Evolutionary conservation across 129 eudicot genomes (phyloP).

Genomic region (Tanacetum coccineum): DNA sequence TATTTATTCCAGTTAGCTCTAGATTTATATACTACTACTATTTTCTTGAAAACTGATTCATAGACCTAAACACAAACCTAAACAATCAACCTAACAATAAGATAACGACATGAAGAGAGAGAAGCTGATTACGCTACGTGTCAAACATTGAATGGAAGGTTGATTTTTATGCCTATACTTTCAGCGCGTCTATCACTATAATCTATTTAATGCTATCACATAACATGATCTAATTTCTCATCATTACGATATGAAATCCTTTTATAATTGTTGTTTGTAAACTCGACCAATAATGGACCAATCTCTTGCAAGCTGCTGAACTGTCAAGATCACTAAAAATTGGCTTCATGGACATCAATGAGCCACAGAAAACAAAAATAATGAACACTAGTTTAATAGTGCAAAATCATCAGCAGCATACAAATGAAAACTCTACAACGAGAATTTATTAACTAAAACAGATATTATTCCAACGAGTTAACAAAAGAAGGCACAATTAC

Average conservation of each 20-base stretch:
- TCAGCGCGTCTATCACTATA: too few species aligned
- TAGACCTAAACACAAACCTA: too few species aligned
- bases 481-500: constrained; percentile 41
- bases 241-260: not conserved
- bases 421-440: constrained; percentile 10
- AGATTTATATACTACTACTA: too few species aligned
- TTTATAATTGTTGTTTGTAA: not conserved
- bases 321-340: not conserved
- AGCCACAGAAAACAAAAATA: constrained; percentile 1
- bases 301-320: constrained; percentile 5
- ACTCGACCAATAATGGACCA: not conserved
- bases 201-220: not conserved
- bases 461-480: constrained; percentile 16
- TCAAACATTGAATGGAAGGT: too few species aligned
- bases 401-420: constrained; percentile 10
- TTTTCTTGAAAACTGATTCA: too few species aligned
- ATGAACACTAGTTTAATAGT: constrained; percentile 2
- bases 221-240: not conserved
- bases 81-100: too few species aligned
- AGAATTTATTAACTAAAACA: constrained; percentile 1
- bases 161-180: too few species aligned
- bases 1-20: too few species aligned
- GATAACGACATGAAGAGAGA: too few species aligned
- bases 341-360: constrained; percentile 13
- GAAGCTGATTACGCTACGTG: too few species aligned